phyloP scores from a whole-genome alignment of 345 rosid species.

The Turritis glabra region DNA sequence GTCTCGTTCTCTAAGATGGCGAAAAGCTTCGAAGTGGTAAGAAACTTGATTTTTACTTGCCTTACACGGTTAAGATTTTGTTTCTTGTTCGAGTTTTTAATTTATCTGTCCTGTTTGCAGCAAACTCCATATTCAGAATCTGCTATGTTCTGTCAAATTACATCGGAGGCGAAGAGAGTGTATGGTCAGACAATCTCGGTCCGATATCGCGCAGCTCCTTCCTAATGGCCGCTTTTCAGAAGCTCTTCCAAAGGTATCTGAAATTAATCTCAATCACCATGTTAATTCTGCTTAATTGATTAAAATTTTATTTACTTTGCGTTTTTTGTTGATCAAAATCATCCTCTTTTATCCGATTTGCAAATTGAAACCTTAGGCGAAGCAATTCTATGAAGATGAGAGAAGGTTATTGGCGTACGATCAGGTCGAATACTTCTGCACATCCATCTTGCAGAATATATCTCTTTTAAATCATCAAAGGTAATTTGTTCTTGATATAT shows the following conservation, averaged over 20 bases:
- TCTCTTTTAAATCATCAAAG: conserved; percentile 1
- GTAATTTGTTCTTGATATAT: conserved; percentile 2
- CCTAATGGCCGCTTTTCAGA: conserved; percentile 19
- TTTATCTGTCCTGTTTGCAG: conserved; percentile 20
- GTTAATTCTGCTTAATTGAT: not conserved
- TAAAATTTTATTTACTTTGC: not conserved
- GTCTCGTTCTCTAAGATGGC: conserved; percentile 24
- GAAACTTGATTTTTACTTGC: not conserved
- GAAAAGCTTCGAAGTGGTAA: conserved; percentile 35
- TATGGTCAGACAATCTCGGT: conserved; percentile 37
- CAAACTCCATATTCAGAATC: conserved; percentile 30
- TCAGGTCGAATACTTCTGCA: conserved; percentile 39
- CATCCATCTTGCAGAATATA: conserved; percentile 21
- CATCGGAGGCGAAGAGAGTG: conserved; percentile 38
- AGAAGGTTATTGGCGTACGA: conserved; percentile 41
- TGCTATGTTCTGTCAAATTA: conserved; percentile 27
- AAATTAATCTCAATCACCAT: not conserved
- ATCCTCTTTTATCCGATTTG: not conserved
- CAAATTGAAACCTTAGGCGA: conserved; percentile 27
- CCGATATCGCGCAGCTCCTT: conserved; percentile 39
- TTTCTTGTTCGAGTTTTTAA: not conserved
- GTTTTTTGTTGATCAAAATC: not conserved
- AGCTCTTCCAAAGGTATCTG: conserved; percentile 38
- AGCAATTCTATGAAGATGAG: conserved; percentile 39
- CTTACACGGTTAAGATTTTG: not conserved